phyloP scores from a whole-genome alignment of 2,329 filamentous ascomycete species.

The Plenodomus lindquistii region DNA sequence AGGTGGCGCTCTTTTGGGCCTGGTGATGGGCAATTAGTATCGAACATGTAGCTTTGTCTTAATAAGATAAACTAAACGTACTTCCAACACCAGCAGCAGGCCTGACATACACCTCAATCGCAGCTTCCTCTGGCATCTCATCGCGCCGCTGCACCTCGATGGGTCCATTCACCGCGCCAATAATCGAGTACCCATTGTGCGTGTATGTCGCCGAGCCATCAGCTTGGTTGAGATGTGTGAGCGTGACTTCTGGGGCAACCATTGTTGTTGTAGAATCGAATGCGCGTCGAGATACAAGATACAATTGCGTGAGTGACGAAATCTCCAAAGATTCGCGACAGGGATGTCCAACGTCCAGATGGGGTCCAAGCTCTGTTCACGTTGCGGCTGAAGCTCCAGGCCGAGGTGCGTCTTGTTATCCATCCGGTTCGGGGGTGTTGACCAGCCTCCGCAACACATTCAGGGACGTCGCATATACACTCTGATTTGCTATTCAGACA shows the following conservation, averaged over 20 bases:
- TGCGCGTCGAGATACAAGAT: slow-evolving; percentile 1
- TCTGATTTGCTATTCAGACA: neutral
- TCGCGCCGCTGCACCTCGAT: slow-evolving; percentile 88
- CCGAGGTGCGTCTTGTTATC: slow-evolving; percentile 20
- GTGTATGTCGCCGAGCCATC: slow-evolving; percentile 82
- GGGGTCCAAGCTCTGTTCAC: slow-evolving; percentile 26
- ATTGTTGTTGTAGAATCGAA: slow-evolving; percentile 9
- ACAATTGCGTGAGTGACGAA: neutral
- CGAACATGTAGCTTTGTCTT: neutral
- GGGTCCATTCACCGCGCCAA: slow-evolving; percentile 88
- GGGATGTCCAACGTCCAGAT: slow-evolving; percentile 26
- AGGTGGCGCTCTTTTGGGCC: slow-evolving; percentile 68
- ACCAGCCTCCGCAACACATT: neutral
- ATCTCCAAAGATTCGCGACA: neutral
- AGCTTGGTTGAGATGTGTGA: slow-evolving; percentile 63
- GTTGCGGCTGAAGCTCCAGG: slow-evolving; percentile 19
- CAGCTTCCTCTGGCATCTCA: slow-evolving; percentile 87
- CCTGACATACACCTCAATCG: slow-evolving; percentile 86
- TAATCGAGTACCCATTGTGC: slow-evolving; percentile 75
- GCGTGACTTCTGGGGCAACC: slow-evolving; percentile 36
- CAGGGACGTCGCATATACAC: neutral
- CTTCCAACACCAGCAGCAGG: slow-evolving; percentile 84
- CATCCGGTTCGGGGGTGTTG: slow-evolving; percentile 1
- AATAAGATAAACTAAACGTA: slow-evolving; percentile 42
- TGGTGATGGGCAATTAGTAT: slow-evolving; percentile 8